Percentiles rank a stretch among this genome's conserved stretches.
phyloP scores from a whole-genome alignment of 495 filamentous ascomycete genomes.

The Aspergillus asperescens region DNA sequence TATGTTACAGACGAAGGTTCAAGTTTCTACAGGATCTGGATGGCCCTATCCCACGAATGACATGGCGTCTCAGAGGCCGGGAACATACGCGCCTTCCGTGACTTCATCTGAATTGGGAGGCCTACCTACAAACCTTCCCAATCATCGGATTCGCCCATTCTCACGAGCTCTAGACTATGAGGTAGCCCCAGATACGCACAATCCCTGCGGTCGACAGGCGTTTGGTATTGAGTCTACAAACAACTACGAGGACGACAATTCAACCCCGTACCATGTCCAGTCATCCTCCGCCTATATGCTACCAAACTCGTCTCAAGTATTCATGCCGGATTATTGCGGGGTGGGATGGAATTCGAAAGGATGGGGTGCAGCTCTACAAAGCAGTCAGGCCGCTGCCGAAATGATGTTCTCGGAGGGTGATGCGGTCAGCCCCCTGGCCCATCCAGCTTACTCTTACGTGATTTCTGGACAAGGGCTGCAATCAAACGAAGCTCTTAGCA shows the following conservation, averaged over 20 bases:
- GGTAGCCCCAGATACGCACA: conserved; percentile 18
- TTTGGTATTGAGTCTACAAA: conserved; percentile 21
- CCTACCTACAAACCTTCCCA: conserved; percentile 19
- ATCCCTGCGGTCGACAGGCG: conserved; percentile 18
- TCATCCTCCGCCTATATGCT: conserved; percentile 27
- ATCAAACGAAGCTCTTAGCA: conserved; percentile 19
- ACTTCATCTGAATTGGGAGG: conserved; percentile 15
- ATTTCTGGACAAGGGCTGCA: conserved; percentile 23
- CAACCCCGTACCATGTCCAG: conserved; percentile 23
- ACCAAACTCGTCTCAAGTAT: conserved; percentile 22
- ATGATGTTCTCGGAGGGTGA: conserved; percentile 28
- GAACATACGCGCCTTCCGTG: conserved; percentile 18
- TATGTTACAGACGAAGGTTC: conserved; percentile 19
- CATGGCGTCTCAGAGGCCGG: conserved; percentile 18
- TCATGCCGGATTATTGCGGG: conserved; percentile 26
- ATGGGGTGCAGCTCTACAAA: conserved; percentile 25
- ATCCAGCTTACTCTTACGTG: conserved; percentile 28
- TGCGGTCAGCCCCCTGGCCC: conserved; percentile 19
- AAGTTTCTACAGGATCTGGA: conserved; percentile 12
- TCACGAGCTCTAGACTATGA: conserved; percentile 27
- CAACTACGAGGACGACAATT: conserved; percentile 32
- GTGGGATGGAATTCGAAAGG: conserved; percentile 21
- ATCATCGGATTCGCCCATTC: conserved; percentile 17
- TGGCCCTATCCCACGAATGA: conserved; percentile 32
- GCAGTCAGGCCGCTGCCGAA: conserved; percentile 18